These are phyloP conservation scores for Metschnikowia picachoensis DNA, from an alignment of 805 yeast species.

Conservation along the genomic window DNA sequence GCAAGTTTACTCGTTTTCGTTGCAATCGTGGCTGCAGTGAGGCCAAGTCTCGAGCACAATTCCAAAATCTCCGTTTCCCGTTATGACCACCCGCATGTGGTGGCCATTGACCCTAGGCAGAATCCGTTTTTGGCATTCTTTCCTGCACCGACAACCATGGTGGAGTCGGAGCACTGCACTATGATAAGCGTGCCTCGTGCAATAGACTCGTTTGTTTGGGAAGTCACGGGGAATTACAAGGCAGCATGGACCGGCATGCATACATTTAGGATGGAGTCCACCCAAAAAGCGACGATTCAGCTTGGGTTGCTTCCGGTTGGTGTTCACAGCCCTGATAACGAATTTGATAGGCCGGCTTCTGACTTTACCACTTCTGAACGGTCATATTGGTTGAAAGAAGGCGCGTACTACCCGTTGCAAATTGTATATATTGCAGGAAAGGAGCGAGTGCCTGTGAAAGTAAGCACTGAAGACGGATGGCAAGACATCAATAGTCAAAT, in stretches of 20 bases:
- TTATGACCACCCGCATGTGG: neutral
- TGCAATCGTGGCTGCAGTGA: neutral
- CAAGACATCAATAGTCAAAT: neutral
- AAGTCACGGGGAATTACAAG: neutral
- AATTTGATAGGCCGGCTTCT: no score
- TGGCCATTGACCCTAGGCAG: neutral
- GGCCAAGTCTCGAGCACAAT: neutral
- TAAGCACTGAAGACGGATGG: neutral
- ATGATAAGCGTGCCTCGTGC: neutral
- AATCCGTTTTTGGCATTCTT: no score
- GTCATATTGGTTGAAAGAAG: neutral
- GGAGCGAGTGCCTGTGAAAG: neutral
- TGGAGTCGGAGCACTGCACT: no score
- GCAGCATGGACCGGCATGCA: neutral
- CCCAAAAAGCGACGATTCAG: neutral
- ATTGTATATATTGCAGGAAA: neutral
- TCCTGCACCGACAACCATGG: no score
- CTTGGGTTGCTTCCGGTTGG: neutral
- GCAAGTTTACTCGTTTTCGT: neutral
- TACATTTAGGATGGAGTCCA: neutral
- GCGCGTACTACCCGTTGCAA: neutral
- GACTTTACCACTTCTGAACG: neutral
- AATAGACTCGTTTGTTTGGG: slow-evolving; percentile 1
- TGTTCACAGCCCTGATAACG: no score
- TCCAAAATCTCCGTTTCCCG: neutral